A percentile compares a stretch with the other conserved stretches of the same genome.
Evolutionary conservation across 441 rosid species (phyloP).

Genomic region (Jatropha podagrica): DNA sequence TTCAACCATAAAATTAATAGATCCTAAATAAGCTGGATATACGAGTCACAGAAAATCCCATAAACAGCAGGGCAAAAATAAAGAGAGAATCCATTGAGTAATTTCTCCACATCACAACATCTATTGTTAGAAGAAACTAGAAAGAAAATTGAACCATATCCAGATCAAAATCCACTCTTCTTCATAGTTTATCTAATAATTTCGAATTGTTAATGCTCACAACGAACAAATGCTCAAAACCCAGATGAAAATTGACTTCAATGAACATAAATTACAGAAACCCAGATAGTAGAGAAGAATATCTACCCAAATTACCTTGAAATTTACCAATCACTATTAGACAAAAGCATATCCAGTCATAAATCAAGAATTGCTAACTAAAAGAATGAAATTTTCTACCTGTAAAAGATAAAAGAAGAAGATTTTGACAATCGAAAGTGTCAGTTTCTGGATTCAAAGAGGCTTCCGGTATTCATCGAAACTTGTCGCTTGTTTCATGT

Average conservation of each 20-base stretch:
- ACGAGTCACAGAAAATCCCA: neutral
- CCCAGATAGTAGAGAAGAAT: neutral
- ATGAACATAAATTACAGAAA: neutral
- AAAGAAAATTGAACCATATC: neutral
- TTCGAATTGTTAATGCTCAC: neutral
- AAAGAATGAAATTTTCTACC: too few species aligned
- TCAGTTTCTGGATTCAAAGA: neutral
- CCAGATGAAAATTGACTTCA: neutral
- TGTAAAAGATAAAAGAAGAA: neutral
- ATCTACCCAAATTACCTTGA: neutral
- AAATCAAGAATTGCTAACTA: too few species aligned
- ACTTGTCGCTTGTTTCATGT: neutral
- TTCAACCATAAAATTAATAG: neutral
- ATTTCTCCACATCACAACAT: too few species aligned
- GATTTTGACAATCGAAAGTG: neutral
- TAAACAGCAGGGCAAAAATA: neutral
- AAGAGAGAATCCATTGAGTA: too few species aligned
- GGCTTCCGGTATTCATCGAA: neutral
- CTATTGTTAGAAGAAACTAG: too few species aligned
- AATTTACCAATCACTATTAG: neutral
- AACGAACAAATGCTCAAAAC: neutral
- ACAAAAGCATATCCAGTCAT: too few species aligned
- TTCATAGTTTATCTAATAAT: neutral
- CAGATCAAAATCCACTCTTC: neutral
- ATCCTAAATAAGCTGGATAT: neutral